phyloP scores from a whole-genome alignment of 495 filamentous ascomycete genomes.

The Platismatia glauca region DNA sequence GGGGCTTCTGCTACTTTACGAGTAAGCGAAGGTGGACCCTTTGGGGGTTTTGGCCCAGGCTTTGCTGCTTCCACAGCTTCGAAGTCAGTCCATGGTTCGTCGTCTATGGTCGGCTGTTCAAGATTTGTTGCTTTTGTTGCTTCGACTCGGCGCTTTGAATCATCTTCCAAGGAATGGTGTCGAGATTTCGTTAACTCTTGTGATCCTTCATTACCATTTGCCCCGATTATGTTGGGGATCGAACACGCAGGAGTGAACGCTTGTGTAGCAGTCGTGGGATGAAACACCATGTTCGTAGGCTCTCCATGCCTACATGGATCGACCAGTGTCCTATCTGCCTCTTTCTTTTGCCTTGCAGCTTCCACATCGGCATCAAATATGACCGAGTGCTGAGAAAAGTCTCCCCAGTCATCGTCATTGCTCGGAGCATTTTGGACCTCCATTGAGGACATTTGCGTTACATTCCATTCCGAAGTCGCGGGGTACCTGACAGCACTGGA shows the following conservation, averaged over 20 bases:
- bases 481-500: too few relatives aligned
- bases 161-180: background rate
- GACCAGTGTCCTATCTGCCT: slow-evolving; percentile 2
- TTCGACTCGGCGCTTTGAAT: background rate
- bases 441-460: background rate
- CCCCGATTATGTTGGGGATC: background rate
- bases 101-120: background rate
- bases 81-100: background rate
- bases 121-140: background rate
- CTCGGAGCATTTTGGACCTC: slow-evolving; percentile 4
- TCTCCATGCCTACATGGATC: background rate
- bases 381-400: slow-evolving; percentile 38
- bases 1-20: background rate
- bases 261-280: background rate
- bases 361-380: slow-evolving; percentile 21
- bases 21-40: background rate
- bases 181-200: background rate
- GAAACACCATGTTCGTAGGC: background rate
- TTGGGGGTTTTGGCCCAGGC: background rate
- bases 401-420: slow-evolving; percentile 48
- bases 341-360: slow-evolving; percentile 15
- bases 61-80: background rate
- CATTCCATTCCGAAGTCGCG: background rate
- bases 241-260: background rate
- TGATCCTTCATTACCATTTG: background rate